Percentiles rank a stretch among this genome's conserved stretches.
phyloP scores from a whole-genome alignment of 2,329 filamentous ascomycete species.

The Chlorencoelia australis region DNA sequence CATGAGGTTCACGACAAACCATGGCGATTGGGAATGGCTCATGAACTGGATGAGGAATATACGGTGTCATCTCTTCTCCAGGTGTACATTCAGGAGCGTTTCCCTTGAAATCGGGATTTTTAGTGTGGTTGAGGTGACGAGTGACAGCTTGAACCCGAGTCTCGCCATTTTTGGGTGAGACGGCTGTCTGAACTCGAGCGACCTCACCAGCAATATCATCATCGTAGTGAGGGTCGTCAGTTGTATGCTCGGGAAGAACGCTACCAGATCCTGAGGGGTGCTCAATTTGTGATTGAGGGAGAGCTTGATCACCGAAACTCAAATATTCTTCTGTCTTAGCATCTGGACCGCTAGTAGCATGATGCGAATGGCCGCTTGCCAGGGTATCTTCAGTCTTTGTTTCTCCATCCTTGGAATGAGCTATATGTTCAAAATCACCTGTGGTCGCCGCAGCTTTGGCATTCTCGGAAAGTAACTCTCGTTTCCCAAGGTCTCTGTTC shows the following conservation, averaged over 20 bases:
- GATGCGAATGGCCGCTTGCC: neutral
- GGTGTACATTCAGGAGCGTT: slow-evolving; percentile 44
- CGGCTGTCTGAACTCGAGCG: slow-evolving; percentile 45
- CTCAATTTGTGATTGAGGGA: slow-evolving; percentile 16
- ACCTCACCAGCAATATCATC: slow-evolving; percentile 49
- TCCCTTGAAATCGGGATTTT: slow-evolving; percentile 38
- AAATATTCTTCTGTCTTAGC: slow-evolving; percentile 18
- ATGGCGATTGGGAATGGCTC: slow-evolving; percentile 59
- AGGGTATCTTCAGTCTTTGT: neutral
- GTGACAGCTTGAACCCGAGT: slow-evolving; percentile 48
- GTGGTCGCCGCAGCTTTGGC: slow-evolving; percentile 15
- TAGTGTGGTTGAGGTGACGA: slow-evolving; percentile 55
- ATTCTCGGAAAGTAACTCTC: slow-evolving; percentile 16
- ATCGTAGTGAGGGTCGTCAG: slow-evolving; percentile 55
- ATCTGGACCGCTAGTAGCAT: slow-evolving; percentile 13
- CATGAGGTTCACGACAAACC: slow-evolving; percentile 59
- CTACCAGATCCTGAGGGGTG: slow-evolving; percentile 12
- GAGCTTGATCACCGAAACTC: slow-evolving; percentile 17
- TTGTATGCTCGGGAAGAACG: slow-evolving; percentile 43
- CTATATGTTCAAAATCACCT: slow-evolving; percentile 20
- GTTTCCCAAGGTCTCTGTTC: slow-evolving; percentile 8
- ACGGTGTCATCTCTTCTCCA: slow-evolving; percentile 54
- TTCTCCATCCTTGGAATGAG: slow-evolving; percentile 6
- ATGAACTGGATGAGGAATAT: slow-evolving; percentile 44
- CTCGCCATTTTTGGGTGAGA: slow-evolving; percentile 41